These are phyloP conservation scores for Ceratobasidium sp. DNA, from an alignment of 1,284 basidiomycete species.

Conservation along the genomic window DNA sequence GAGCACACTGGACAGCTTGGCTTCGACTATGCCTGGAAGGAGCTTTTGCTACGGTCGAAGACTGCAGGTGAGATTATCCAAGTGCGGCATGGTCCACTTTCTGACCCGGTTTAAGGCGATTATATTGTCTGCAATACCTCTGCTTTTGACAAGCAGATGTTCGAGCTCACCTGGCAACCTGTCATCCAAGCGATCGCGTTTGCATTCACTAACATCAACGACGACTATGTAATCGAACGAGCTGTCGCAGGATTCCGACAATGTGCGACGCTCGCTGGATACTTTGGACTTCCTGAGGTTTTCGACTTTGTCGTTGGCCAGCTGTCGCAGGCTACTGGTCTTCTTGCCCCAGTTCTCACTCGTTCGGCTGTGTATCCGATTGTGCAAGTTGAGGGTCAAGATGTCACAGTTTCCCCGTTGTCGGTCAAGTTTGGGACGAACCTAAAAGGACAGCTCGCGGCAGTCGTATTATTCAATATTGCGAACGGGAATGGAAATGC, in stretches of 20 bases:
- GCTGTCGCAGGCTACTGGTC: constrained; percentile 87
- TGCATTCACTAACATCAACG: constrained; percentile 95
- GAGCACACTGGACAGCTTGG: constrained; percentile 97
- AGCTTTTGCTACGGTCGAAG: constrained; percentile 85
- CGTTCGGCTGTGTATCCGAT: constrained; percentile 87
- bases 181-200: constrained; percentile 92
- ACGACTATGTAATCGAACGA: constrained; percentile 96
- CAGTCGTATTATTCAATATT: constrained; percentile 97
- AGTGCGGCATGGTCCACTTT: constrained; percentile 35
- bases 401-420: constrained; percentile 90
- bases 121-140: constrained; percentile 84
- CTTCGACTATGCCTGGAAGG: constrained; percentile 99
- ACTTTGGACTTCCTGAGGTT: constrained; percentile 91
- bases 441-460: constrained; percentile 96
- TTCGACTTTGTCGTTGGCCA: constrained; percentile 97
- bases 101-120: constrained; percentile 65
- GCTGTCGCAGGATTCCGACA: constrained; percentile 96
- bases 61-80: constrained; percentile 71
- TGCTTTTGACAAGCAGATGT: constrained; percentile 92
- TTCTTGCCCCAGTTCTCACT: constrained; percentile 78
- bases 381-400: constrained; percentile 93
- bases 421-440: constrained; percentile 96
- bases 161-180: constrained; percentile 91
- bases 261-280: constrained; percentile 92
- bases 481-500: constrained; percentile 97